A percentile compares a stretch with the other conserved stretches of the same genome.
Evolutionary conservation across 2,329 filamentous ascomycete genomes (phyloP).

Genomic region (Colletotrichum sp.): DNA sequence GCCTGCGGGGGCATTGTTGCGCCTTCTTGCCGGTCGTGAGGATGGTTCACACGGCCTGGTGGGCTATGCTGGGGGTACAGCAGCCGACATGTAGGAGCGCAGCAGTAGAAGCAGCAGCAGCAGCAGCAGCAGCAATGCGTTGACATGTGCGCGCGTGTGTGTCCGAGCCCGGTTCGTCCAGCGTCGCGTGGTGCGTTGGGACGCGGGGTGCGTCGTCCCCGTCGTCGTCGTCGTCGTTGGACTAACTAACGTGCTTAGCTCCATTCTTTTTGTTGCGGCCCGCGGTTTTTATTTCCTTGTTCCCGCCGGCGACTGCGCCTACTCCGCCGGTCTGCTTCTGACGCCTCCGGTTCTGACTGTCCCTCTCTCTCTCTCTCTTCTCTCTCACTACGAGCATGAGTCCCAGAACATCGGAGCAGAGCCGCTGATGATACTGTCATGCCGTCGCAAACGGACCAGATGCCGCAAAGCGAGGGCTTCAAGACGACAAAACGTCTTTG

Average conservation of each 20-base stretch:
- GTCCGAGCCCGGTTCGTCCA: neutral
- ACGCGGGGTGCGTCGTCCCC: neutral
- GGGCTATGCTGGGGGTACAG: neutral
- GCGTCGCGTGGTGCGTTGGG: neutral
- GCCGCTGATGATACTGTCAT: neutral
- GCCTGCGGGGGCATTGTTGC: neutral
- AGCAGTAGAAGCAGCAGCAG: neutral
- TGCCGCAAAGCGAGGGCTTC: neutral
- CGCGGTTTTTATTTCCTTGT: neutral
- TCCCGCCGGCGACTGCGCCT: neutral
- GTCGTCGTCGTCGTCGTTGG: neutral
- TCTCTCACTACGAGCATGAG: neutral
- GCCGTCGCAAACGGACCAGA: neutral
- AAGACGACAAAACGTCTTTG: neutral
- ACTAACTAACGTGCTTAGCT: neutral
- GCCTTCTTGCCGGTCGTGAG: neutral
- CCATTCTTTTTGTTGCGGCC: fast-evolving
- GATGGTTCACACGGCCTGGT: neutral
- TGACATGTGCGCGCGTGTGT: neutral
- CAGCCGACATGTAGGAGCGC: neutral
- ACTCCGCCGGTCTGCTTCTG: neutral
- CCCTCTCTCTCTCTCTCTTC: neutral
- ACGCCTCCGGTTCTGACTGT: neutral
- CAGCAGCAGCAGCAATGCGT: neutral
- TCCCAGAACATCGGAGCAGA: neutral